These are phyloP conservation scores for Mucor saturninus DNA, from an alignment of 371 early-diverging fungal genomes.

Conservation along the genomic window DNA sequence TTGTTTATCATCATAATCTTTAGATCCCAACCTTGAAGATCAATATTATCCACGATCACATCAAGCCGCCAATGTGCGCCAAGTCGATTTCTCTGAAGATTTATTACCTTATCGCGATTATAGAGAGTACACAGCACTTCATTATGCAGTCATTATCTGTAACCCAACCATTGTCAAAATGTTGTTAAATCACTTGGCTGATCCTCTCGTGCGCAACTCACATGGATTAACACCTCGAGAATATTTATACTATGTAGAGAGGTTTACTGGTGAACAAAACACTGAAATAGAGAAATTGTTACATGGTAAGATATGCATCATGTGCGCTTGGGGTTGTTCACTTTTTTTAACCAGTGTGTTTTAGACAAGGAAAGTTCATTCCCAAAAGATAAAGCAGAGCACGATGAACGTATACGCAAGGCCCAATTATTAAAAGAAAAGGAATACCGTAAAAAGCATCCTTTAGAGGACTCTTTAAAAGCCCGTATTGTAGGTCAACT, in stretches of 20 bases:
- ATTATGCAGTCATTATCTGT: slow-evolving; percentile 69
- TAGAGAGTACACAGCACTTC: slow-evolving; percentile 64
- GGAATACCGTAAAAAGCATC: slow-evolving; percentile 57
- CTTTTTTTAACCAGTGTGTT: neutral
- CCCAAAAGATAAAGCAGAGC: slow-evolving; percentile 46
- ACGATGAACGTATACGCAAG: slow-evolving; percentile 46
- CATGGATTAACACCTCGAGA: slow-evolving; percentile 53
- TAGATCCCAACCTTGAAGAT: slow-evolving; percentile 53
- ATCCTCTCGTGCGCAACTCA: slow-evolving; percentile 52
- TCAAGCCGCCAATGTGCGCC: slow-evolving; percentile 49
- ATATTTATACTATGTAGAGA: slow-evolving; percentile 53
- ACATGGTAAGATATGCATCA: slow-evolving; percentile 23
- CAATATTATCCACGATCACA: slow-evolving; percentile 55
- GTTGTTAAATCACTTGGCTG: slow-evolving; percentile 67
- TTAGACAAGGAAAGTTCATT: slow-evolving; percentile 44
- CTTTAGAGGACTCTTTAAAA: slow-evolving; percentile 59
- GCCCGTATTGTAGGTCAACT: slow-evolving; percentile 66
- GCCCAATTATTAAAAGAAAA: slow-evolving; percentile 51
- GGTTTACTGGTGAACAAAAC: slow-evolving; percentile 54
- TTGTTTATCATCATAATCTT: neutral
- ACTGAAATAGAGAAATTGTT: slow-evolving; percentile 45
- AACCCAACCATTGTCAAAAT: slow-evolving; percentile 58
- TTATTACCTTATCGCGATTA: slow-evolving; percentile 54
- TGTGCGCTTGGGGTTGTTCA: neutral
- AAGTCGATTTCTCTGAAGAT: slow-evolving; percentile 53